Percentiles rank a stretch among this genome's conserved stretches.
Evolutionary conservation across 1,284 basidiomycete genomes (phyloP).

Genomic region (Porogramme epimiltina): DNA sequence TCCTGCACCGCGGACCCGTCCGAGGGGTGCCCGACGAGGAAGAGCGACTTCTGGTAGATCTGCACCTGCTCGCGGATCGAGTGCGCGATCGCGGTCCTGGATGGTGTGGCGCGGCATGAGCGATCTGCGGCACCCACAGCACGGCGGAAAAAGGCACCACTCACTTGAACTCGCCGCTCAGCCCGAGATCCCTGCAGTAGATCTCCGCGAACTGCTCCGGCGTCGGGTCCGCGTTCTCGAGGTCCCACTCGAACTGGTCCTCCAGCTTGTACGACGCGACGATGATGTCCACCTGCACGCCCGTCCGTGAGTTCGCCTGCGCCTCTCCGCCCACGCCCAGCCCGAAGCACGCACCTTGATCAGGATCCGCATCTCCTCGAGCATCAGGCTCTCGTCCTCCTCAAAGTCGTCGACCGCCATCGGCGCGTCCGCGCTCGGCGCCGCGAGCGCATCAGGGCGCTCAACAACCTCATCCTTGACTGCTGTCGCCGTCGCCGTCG

Average conservation of each 20-base stretch:
- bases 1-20: constrained; percentile 83
- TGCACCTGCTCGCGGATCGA: constrained; percentile 96
- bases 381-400: constrained; percentile 57
- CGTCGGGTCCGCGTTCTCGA: constrained; percentile 76
- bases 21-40: constrained; percentile 86
- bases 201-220: constrained; percentile 93
- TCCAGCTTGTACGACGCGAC: constrained; percentile 92
- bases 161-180: constrained; percentile 91
- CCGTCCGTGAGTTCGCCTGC: too few relatives aligned
- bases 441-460: constrained; percentile 7
- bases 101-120: neutral
- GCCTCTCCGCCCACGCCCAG: neutral
- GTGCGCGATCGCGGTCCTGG: constrained; percentile 91
- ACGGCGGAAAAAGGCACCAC: too few relatives aligned
- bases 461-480: constrained; percentile 30
- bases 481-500: too few relatives aligned
- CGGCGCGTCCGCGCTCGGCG: constrained; percentile 17
- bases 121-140: neutral
- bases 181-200: constrained; percentile 87
- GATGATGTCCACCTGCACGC: constrained; percentile 86
- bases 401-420: constrained; percentile 36
- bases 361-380: constrained; percentile 87
- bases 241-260: constrained; percentile 99
- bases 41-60: constrained; percentile 89
- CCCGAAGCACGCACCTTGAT: constrained; percentile 86